Evolutionary conservation across 2,329 filamentous ascomycete species (phyloP).

Genomic region (Lecanoromycetidae sp.): DNA sequence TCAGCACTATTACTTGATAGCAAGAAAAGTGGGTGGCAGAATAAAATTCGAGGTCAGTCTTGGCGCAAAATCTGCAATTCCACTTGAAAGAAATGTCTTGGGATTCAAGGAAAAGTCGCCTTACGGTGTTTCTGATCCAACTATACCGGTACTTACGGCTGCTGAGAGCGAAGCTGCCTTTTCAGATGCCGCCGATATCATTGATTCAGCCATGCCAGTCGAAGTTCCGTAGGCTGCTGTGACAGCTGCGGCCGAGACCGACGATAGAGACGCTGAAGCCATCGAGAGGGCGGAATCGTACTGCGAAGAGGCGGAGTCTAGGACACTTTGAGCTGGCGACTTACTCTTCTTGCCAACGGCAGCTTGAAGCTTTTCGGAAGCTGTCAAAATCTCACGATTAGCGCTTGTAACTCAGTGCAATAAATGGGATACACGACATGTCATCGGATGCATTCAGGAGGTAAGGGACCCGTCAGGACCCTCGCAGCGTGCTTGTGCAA

Average conservation of each 20-base stretch:
- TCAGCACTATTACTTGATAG: too few species aligned
- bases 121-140: constrained; percentile 38
- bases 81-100: too few species aligned
- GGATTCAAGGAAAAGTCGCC: too few species aligned
- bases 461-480: too few species aligned
- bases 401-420: too few species aligned
- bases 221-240: constrained; percentile 35
- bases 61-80: too few species aligned
- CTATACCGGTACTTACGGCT: constrained; percentile 33
- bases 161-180: constrained; percentile 35
- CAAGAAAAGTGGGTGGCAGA: too few species aligned
- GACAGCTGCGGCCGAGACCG: constrained; percentile 32
- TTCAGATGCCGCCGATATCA: constrained; percentile 37
- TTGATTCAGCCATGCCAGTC: constrained; percentile 27
- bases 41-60: too few species aligned
- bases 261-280: constrained; percentile 32
- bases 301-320: constrained; percentile 33
- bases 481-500: too few species aligned
- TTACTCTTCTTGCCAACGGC: constrained; percentile 26
- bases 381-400: too few species aligned
- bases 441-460: too few species aligned
- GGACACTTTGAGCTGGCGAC: constrained; percentile 28
- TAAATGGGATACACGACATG: too few species aligned
- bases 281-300: constrained; percentile 34
- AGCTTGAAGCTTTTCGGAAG: constrained; percentile 31